Conservation (phyloP, 352 stramenopile species). For the Phytophthora cactorum region DNA sequence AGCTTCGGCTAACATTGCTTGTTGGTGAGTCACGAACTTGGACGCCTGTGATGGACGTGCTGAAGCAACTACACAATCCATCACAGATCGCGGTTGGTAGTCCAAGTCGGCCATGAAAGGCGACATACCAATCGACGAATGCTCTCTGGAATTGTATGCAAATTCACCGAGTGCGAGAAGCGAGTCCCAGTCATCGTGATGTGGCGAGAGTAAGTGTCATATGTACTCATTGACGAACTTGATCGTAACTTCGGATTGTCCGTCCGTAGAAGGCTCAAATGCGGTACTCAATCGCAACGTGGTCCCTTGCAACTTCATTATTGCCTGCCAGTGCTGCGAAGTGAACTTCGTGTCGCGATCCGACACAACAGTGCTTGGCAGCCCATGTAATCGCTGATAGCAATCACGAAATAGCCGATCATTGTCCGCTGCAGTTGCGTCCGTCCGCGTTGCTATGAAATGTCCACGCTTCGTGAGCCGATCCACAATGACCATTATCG, state of each 20-base stretch:
- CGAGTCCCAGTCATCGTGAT: not conserved
- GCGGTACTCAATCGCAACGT: not conserved
- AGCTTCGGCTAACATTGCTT: not conserved
- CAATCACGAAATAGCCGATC: slow-evolving; percentile 8
- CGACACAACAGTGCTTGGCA: slow-evolving; percentile 7
- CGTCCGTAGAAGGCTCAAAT: not conserved
- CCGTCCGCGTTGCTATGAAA: slow-evolving; percentile 8
- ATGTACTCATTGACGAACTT: slow-evolving; percentile 2
- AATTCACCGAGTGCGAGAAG: not conserved
- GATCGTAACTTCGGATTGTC: not conserved
- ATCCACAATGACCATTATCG: slow-evolving; percentile 6
- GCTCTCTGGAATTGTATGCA: not conserved
- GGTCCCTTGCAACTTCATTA: slow-evolving; percentile 10
- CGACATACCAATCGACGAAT: not conserved
- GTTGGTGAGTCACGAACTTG: not conserved
- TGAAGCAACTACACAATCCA: not conserved
- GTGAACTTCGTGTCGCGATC: slow-evolving; percentile 26
- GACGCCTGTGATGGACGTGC: not conserved
- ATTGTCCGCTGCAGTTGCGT: not conserved
- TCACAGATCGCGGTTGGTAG: not conserved
- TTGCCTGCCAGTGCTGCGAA: slow-evolving; percentile 2
- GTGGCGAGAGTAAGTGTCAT: not conserved
- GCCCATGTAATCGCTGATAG: slow-evolving; percentile 24
- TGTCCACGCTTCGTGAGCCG: slow-evolving; percentile 10
- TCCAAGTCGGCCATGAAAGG: slow-evolving; percentile 2